Base-by-base conservation (phyloP, 2,329 filamentous ascomycete genomes). In the Escovopsis sp. region DNA sequence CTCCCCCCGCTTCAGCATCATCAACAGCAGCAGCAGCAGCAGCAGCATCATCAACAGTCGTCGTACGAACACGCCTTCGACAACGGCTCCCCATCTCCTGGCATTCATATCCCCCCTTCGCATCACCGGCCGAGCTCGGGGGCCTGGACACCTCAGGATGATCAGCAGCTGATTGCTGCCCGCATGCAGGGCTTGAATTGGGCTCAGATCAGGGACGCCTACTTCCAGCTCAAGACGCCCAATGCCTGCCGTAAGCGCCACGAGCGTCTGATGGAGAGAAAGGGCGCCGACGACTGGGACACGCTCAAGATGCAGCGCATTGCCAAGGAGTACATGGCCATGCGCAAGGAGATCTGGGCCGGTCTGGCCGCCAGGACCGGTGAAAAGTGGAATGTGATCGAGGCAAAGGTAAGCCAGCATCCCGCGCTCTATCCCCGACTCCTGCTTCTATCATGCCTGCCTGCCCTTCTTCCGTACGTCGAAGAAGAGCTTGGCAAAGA, bases 181-280 rank as follows among this genome's bases (percentile, higher is more conserved):
- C 75, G 86, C 42, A 75, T 80, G 39, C 75, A 80, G 53, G 82
- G 83, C 23, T 72, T 87, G 58, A 89, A 88, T 62, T 94, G 86
- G 86, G 73, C 75, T 42, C 80, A 85, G 53, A 91, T 93, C 56
- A 80, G 86, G 53, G 69, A 70, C 47, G 75, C 72, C 47, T 77
- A 85, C 62, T 94, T 94, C 58, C 82, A 80, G 1, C 70, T 64
- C 58, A 94, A 94, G 67, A 77, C 75, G 8, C 67, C 81, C 45
- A 91, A 91, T 58, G 87, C 87, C 15, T 94, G 86, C 63, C 83
- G 86, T 49, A 94, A 94, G 65, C 77, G 86, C 43, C 85, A 93
- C 54, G 86, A 94, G 63, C 73, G 86, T 35, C 66, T 94, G 50
- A 80, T 89, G 70, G 82, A 89, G 63, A 77, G 80, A 50, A 72